These are phyloP conservation scores for Prunus mira DNA, from an alignment of 306 rosid species.

Conservation along the genomic window DNA sequence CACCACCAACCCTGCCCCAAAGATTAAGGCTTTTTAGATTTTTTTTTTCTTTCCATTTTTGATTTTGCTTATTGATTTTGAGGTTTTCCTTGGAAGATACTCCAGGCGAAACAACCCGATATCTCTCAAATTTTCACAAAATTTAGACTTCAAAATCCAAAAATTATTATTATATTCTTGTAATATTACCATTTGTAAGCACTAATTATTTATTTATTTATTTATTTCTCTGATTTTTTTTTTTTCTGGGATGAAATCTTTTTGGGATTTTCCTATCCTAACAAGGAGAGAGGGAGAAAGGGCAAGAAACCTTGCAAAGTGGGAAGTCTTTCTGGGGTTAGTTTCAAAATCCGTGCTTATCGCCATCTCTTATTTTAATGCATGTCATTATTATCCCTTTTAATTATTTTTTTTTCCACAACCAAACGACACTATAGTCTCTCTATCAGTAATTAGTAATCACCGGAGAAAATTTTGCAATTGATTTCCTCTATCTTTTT, in stretches of 20 bases:
- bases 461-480: background rate
- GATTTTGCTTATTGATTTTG: too few relatives aligned
- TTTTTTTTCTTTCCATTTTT: too few relatives aligned
- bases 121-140: too few relatives aligned
- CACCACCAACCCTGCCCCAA: too few relatives aligned
- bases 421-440: background rate
- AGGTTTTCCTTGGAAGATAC: too few relatives aligned
- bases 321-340: conserved; percentile 7
- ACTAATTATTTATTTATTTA: background rate
- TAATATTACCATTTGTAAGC: too few relatives aligned
- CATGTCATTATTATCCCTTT: background rate
- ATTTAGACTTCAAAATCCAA: too few relatives aligned
- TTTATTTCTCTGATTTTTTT: background rate
- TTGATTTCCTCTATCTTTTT: background rate
- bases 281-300: background rate
- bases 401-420: background rate
- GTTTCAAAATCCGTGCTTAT: conserved; percentile 8
- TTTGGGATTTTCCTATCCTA: background rate
- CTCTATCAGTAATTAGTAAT: background rate
- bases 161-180: too few relatives aligned
- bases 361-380: conserved; percentile 11
- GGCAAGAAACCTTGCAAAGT: background rate
- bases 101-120: too few relatives aligned
- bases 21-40: too few relatives aligned
- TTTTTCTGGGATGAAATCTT: conserved; percentile 9